Percentiles rank a stretch among this genome's conserved stretches.
These are phyloP conservation scores for Prunus campanulata DNA, from an alignment of 306 rosid species.

Conservation along the genomic window DNA sequence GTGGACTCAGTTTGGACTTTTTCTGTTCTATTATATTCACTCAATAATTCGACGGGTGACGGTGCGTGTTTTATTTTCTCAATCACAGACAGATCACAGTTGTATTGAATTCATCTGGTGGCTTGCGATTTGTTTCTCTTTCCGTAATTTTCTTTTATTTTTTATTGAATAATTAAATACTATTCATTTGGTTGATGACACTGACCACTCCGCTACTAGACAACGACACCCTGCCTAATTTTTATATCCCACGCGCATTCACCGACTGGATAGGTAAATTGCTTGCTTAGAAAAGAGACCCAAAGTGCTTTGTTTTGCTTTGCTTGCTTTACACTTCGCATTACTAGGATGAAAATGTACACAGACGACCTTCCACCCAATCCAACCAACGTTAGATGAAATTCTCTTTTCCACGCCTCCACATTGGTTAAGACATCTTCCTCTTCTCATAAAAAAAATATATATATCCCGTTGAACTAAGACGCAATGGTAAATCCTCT, in stretches of 20 bases:
- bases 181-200: slow-evolving; percentile 41
- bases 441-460: background rate
- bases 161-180: background rate
- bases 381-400: background rate
- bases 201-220: slow-evolving; percentile 41
- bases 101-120: background rate
- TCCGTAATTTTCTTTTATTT: background rate
- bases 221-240: slow-evolving; percentile 43
- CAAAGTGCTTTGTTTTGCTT: background rate
- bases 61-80: background rate
- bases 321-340: background rate
- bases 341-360: background rate
- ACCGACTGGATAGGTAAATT: background rate
- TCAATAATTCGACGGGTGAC: background rate
- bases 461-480: no score
- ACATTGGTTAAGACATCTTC: background rate
- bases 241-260: background rate
- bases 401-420: background rate
- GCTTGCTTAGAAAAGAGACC: background rate
- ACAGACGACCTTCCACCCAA: background rate
- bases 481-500: no score
- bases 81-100: slow-evolving; percentile 1
- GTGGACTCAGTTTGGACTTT: slow-evolving; percentile 4
- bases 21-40: background rate
- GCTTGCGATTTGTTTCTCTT: background rate